A percentile compares a stretch with the other conserved stretches of the same genome.
Conservation (phyloP, 768 basidiomycete genomes). For the Chalciporus sphaerocephalus region DNA sequence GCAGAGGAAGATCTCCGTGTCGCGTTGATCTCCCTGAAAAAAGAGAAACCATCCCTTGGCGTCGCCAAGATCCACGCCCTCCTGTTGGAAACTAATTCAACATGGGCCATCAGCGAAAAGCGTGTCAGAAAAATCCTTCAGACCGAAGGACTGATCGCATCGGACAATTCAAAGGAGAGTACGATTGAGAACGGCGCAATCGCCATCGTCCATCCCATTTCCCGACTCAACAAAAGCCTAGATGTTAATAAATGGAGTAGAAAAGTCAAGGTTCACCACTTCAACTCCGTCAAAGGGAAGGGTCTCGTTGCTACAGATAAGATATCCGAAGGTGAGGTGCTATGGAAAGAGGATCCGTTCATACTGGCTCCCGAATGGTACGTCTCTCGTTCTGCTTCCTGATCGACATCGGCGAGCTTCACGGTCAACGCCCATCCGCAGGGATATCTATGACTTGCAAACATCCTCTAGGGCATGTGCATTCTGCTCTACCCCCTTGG, state of each 20-base stretch:
- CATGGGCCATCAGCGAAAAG: conserved; percentile 83
- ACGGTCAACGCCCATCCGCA: conserved; percentile 25
- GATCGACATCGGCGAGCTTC: background rate
- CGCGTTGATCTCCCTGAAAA: conserved; percentile 52
- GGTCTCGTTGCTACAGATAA: conserved; percentile 70
- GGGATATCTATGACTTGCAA: conserved; percentile 78
- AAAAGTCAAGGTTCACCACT: conserved; percentile 64
- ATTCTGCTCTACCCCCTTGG: conserved; percentile 67
- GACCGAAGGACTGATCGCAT: conserved; percentile 46
- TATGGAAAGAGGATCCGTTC: conserved; percentile 87
- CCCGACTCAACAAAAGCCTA: conserved; percentile 57
- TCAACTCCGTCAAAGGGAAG: conserved; percentile 71
- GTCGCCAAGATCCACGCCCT: conserved; percentile 66
- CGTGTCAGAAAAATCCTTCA: conserved; percentile 71
- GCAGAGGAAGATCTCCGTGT: conserved; percentile 57
- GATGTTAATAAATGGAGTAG: conserved; percentile 59
- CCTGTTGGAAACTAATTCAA: conserved; percentile 53
- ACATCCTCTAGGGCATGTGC: conserved; percentile 56
- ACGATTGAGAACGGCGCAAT: background rate
- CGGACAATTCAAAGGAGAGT: conserved; percentile 1
- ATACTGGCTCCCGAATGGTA: conserved; percentile 79
- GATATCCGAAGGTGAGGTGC: conserved; percentile 64
- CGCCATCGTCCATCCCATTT: conserved; percentile 48
- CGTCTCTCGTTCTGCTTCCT: conserved; percentile 18
- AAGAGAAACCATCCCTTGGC: conserved; percentile 59